Evolutionary conservation across 441 rosid species (phyloP).

Genomic region (Erodium texanum): DNA sequence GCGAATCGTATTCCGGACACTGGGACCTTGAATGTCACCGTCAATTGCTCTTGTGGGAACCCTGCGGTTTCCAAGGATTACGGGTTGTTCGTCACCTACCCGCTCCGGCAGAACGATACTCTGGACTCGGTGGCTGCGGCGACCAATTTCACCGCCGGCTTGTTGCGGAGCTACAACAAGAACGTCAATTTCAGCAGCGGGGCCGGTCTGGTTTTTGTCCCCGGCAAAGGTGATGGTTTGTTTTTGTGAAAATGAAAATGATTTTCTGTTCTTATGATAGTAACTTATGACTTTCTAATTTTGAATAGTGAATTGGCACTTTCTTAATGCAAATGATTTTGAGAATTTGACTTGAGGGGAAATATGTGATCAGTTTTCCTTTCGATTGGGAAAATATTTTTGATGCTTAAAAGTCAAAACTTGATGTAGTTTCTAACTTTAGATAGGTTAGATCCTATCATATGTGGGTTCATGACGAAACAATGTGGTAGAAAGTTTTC

Average conservation of each 20-base stretch:
- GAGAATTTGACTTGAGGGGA: not conserved
- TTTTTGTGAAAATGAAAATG: not conserved
- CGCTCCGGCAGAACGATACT: constrained; percentile 33
- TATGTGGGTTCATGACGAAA: not conserved
- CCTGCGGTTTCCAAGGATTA: constrained; percentile 30
- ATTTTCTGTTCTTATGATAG: not conserved
- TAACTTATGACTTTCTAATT: not conserved
- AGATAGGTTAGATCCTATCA: not conserved
- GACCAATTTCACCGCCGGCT: not conserved
- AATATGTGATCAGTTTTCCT: no score
- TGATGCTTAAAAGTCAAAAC: not conserved
- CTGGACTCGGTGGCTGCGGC: constrained; percentile 25
- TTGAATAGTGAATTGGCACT: not conserved
- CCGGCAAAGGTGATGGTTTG: constrained; percentile 16
- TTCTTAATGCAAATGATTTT: no score
- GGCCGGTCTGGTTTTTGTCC: constrained; percentile 13
- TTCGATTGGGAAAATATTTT: not conserved
- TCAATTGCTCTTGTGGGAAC: constrained; percentile 57
- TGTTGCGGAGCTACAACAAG: not conserved
- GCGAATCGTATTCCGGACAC: constrained; percentile 17
- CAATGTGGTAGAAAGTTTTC: not conserved
- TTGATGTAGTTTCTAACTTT: not conserved
- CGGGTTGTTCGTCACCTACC: constrained; percentile 45
- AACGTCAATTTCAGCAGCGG: constrained; percentile 7
- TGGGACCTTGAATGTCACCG: constrained; percentile 33